Evolutionary conservation across 768 basidiomycete genomes (phyloP).

Genomic region (Filobasidium floriforme): DNA sequence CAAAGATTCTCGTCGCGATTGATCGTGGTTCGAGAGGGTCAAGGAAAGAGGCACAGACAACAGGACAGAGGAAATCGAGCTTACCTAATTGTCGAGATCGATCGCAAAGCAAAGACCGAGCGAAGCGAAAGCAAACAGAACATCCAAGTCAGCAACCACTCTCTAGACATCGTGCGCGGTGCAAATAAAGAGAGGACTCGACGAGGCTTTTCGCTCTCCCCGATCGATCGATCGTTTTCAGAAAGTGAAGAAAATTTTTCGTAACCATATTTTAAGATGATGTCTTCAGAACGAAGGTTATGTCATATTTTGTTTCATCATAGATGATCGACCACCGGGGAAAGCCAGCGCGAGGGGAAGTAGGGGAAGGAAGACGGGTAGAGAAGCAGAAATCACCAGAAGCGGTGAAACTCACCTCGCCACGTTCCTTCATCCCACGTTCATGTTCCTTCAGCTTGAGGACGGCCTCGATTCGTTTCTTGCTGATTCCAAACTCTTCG

Average conservation of each 20-base stretch:
- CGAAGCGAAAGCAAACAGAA: neutral
- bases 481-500: conserved; percentile 36
- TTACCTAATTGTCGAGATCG: conserved; percentile 31
- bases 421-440: conserved; percentile 31
- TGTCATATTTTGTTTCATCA: conserved; percentile 45
- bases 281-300: conserved; percentile 47
- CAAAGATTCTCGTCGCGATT: conserved; percentile 43
- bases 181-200: neutral
- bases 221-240: conserved; percentile 24
- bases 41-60: conserved; percentile 20
- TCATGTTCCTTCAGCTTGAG: conserved; percentile 37
- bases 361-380: neutral
- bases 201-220: neutral
- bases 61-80: conserved; percentile 48
- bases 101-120: neutral
- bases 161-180: neutral
- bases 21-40: neutral
- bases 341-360: neutral
- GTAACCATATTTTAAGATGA: conserved; percentile 41
- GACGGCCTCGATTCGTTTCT: conserved; percentile 40
- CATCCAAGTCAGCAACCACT: neutral
- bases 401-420: conserved; percentile 33
- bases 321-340: conserved; percentile 12
- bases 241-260: conserved; percentile 44
- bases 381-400: conserved; percentile 4